A percentile compares a stretch with the other conserved stretches of the same genome.
These are phyloP conservation scores for Aspergillus flavus DNA, from an alignment of 2,329 filamentous ascomycete species.

Conservation along the genomic window DNA sequence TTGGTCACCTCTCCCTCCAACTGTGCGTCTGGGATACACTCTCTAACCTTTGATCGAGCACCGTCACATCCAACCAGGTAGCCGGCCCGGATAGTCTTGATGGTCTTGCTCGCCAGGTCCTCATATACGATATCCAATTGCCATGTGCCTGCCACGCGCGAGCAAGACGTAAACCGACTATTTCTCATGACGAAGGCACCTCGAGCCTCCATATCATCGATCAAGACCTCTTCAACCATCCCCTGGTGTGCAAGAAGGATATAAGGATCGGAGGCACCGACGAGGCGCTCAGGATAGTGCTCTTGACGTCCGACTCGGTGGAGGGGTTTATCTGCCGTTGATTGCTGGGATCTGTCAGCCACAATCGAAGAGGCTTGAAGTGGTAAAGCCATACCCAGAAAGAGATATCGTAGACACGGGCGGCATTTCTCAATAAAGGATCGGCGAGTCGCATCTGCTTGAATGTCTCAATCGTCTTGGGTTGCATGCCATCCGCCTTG, in stretches of 20 bases:
- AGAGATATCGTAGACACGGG: constrained; percentile 36
- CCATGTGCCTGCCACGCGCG: background rate
- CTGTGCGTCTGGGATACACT: background rate
- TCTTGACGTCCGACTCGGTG: background rate
- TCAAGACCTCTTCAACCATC: background rate
- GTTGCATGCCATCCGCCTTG: constrained; percentile 72
- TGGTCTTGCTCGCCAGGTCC: background rate
- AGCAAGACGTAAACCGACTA: background rate
- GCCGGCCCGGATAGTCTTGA: background rate
- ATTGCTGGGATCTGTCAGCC: background rate
- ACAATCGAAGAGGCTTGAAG: rapidly evolving
- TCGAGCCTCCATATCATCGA: background rate
- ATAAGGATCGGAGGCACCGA: background rate
- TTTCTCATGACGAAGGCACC: background rate
- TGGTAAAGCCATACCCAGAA: background rate
- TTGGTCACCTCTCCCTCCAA: background rate
- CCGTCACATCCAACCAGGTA: background rate
- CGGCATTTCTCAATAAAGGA: constrained; percentile 65
- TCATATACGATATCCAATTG: background rate
- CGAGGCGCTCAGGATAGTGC: background rate
- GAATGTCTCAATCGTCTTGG: constrained; percentile 77
- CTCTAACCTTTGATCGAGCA: background rate
- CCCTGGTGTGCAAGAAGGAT: background rate
- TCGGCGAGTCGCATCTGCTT: constrained; percentile 74
- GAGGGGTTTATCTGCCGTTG: background rate